A percentile compares a stretch with the other conserved stretches of the same genome.
Evolutionary conservation across 257 asterid species (phyloP).

Genomic region (Solanum clarkiae): DNA sequence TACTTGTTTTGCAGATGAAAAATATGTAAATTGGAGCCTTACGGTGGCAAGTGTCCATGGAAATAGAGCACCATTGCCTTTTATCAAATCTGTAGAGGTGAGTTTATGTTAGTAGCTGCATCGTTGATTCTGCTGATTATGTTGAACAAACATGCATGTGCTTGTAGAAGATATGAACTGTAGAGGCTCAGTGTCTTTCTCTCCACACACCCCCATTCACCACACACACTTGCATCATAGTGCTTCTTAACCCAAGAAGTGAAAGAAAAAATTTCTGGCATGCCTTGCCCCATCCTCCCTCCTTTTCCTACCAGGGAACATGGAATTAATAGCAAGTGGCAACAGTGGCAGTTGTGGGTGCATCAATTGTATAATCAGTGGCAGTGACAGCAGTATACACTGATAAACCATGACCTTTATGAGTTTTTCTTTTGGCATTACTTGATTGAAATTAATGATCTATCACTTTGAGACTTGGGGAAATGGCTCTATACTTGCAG

Average conservation of each 20-base stretch:
- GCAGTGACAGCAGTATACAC: neutral
- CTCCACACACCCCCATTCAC: neutral
- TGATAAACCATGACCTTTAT: neutral
- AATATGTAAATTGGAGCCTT: conserved; percentile 83
- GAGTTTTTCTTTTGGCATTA: neutral
- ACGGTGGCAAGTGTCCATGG: conserved; percentile 79
- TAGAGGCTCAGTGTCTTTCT: neutral
- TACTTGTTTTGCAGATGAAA: conserved; percentile 46
- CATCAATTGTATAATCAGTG: neutral
- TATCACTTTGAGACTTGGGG: neutral
- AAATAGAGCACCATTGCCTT: conserved; percentile 77
- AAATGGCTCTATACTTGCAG: neutral
- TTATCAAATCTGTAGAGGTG: conserved; percentile 74
- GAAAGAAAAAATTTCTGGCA: neutral
- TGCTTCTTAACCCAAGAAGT: neutral
- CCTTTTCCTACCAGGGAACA: neutral
- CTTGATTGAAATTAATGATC: neutral
- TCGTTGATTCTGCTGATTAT: neutral
- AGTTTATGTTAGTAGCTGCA: neutral
- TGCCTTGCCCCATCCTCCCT: neutral
- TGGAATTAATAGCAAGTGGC: neutral
- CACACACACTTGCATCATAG: neutral
- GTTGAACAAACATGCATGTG: neutral
- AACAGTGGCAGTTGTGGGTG: neutral
- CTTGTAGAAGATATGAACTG: neutral